Conservation (phyloP, 1,139 yeast species). For the Geotrichum histeridarum region DNA sequence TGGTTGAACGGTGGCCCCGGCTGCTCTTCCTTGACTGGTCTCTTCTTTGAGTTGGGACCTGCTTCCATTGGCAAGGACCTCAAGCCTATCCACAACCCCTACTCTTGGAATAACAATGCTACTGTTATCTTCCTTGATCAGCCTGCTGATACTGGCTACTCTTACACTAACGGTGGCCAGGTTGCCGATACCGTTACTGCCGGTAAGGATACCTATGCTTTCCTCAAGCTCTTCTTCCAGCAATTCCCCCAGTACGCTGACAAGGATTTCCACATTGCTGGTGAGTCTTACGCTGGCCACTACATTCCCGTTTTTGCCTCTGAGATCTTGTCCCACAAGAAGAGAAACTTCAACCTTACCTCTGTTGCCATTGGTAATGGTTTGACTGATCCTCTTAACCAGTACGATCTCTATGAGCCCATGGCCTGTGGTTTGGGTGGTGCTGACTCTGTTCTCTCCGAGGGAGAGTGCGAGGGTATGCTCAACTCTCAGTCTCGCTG, state of each 20-base stretch:
- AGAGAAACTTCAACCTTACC: conserved; percentile 59
- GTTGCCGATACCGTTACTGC: conserved; percentile 64
- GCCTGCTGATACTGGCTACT: conserved; percentile 91
- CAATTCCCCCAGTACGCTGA: conserved; percentile 63
- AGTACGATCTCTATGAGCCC: conserved; percentile 64
- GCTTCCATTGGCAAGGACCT: conserved; percentile 62
- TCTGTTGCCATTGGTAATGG: conserved; percentile 83
- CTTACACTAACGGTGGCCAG: conserved; percentile 52
- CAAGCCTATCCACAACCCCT: conserved; percentile 69
- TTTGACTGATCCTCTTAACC: conserved; percentile 68
- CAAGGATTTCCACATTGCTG: conserved; percentile 69
- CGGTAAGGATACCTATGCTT: conserved; percentile 72
- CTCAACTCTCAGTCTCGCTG: conserved; percentile 54
- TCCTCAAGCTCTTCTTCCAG: conserved; percentile 69
- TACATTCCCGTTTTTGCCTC: conserved; percentile 75
- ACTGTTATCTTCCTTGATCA: conserved; percentile 89
- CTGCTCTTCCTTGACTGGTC: conserved; percentile 84
- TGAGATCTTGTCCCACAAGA: conserved; percentile 60
- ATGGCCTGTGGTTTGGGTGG: conserved; percentile 88
- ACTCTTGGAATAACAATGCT: conserved; percentile 86
- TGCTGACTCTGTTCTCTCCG: conserved; percentile 57
- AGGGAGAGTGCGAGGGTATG: conserved; percentile 57
- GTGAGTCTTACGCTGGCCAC: conserved; percentile 87
- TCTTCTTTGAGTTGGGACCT: conserved; percentile 87
- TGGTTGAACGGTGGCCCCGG: conserved; percentile 96